A percentile compares a stretch with the other conserved stretches of the same genome.
These are phyloP conservation scores for Neurospora intermedia DNA, from an alignment of 495 filamentous ascomycete genomes.

Conservation along the genomic window DNA sequence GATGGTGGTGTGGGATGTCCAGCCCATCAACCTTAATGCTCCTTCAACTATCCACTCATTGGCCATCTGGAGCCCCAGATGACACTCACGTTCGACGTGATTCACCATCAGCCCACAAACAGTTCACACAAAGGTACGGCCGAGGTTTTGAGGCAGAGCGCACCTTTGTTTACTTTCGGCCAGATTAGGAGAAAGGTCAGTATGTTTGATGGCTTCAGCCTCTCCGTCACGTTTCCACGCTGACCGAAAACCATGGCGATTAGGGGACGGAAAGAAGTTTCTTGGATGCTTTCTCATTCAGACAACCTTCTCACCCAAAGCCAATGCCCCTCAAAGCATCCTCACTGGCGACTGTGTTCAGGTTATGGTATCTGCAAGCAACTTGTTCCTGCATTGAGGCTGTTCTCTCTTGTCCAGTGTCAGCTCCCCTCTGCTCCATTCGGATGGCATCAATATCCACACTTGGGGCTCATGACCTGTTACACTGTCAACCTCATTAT, in stretches of 20 bases:
- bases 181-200: background rate
- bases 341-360: background rate
- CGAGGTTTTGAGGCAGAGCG: background rate
- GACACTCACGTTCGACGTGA: background rate
- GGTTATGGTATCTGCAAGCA: background rate
- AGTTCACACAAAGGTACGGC: background rate
- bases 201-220: background rate
- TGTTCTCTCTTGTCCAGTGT: background rate
- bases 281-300: background rate
- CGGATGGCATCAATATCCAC: background rate
- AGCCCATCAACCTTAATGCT: background rate
- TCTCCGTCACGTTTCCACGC: background rate
- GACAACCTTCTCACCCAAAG: background rate
- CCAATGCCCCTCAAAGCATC: background rate
- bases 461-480: background rate
- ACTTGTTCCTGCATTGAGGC: background rate
- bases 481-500: background rate
- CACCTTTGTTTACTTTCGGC: background rate
- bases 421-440: background rate
- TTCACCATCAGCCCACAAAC: background rate
- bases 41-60: background rate
- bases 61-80: background rate
- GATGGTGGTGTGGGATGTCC: background rate
- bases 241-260: background rate
- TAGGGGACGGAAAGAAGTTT: background rate